Evolutionary conservation across 306 rosid genomes (phyloP).

Genomic region (Castanopsis chinensis): DNA sequence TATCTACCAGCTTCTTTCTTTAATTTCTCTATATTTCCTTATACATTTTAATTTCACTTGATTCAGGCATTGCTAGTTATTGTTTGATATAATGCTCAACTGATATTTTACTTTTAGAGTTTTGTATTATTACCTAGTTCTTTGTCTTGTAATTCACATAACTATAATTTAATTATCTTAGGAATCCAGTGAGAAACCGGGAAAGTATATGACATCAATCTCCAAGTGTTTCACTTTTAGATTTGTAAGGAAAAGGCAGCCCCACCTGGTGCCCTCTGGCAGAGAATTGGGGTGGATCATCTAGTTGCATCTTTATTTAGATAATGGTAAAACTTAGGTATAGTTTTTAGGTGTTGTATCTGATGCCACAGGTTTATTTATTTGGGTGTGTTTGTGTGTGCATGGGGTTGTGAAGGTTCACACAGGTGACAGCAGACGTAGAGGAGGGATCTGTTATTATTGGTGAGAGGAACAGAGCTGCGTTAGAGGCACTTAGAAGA

Average conservation of each 20-base stretch:
- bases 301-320: not conserved
- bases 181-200: not conserved
- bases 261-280: not conserved
- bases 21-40: not conserved
- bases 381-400: not conserved
- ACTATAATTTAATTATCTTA: not conserved
- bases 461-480: slow-evolving; percentile 86
- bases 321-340: no score
- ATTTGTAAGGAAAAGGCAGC: not conserved
- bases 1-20: no score
- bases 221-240: not conserved
- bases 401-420: slow-evolving; percentile 48
- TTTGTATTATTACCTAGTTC: not conserved
- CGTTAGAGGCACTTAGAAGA: slow-evolving; percentile 51
- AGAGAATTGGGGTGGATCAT: not conserved
- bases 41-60: not conserved
- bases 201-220: not conserved
- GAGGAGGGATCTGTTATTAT: slow-evolving; percentile 84
- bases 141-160: not conserved
- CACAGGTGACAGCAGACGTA: slow-evolving; percentile 68
- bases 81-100: not conserved
- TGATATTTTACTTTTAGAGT: not conserved
- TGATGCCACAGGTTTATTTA: slow-evolving; percentile 26
- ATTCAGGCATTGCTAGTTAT: not conserved
- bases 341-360: not conserved